Base-by-base conservation (phyloP, 306 rosid species). In the Rosa multiflora region DNA sequence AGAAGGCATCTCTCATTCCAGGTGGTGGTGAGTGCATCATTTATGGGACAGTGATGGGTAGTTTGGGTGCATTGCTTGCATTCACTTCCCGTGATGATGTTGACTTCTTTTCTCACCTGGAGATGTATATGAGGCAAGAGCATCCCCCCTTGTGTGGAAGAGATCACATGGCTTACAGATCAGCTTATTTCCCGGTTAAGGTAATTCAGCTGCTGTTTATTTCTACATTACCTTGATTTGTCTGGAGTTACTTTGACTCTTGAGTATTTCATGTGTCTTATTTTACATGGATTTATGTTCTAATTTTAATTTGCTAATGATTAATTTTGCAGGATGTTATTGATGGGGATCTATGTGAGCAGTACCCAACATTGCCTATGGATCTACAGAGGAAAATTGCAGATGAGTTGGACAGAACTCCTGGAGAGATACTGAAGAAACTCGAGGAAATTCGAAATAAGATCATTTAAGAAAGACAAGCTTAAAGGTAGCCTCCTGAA, bases 351-450 rank as follows among this genome's bases (percentile, higher is more conserved):
- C 94, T 95, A 10, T 95, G 99, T 20, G 99, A 95, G 89, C 99
- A 95, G 85, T 95, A 79, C 83, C 99, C 99, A 56, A 88, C 99
- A 59, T 83, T 95, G 86, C 99, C 99, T 23, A 77, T 90, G 87
- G 99, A 95, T 87, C 84, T 95, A 86, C 99, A 95, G 90, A 93
- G 96, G 78, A 95, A 95, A 80, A 95, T 95, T 90, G 99, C 99
- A 0, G 99, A 95, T 87, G 99, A 95, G 83, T 80, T 95, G 85
- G 99, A 95, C 82, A 86, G 97, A 88, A 95, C 97, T 39, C 99
- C 99, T 0, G 99, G 94, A 66, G 98, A 95, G 85, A 93, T 95
- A 77, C 85, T 95, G 83, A 95, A 93, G 88, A 95, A 91, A 68
- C 99, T 95, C 0, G 99, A 95, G 85, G 98, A 95, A 87, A 92